Evolutionary conservation across 2,329 filamentous ascomycete species (phyloP).

Genomic region (Harringtonia aguacate): DNA sequence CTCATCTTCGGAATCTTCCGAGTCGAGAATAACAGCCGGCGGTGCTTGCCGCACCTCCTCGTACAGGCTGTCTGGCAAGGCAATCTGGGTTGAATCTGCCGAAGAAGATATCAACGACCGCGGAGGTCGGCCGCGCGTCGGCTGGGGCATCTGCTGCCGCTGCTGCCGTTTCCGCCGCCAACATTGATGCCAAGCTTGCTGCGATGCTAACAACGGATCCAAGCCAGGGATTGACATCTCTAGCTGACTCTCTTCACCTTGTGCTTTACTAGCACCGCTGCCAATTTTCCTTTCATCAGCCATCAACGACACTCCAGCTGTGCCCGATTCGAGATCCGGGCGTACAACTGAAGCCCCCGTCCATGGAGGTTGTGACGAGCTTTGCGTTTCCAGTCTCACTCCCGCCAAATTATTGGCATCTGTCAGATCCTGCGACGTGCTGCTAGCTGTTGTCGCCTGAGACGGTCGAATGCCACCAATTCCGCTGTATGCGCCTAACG

Average conservation of each 20-base stretch:
- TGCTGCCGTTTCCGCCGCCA: neutral
- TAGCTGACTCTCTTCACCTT: neutral
- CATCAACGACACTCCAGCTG: no score
- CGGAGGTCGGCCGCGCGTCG: neutral
- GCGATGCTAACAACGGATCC: no score
- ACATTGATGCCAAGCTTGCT: no score
- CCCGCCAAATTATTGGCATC: slow-evolving; percentile 11
- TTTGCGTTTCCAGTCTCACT: neutral
- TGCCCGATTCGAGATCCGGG: neutral
- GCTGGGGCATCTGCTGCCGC: neutral
- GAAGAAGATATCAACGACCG: slow-evolving; percentile 1
- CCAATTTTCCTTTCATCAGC: no score
- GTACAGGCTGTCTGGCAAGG: slow-evolving; percentile 37
- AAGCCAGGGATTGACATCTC: no score
- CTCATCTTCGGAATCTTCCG: slow-evolving; percentile 20
- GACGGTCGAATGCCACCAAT: neutral
- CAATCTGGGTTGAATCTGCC: slow-evolving; percentile 33
- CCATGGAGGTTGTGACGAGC: neutral
- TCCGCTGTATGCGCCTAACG: neutral
- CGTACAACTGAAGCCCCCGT: neutral
- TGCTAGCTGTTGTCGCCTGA: slow-evolving; percentile 32
- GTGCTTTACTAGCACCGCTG: no score
- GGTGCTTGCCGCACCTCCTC: slow-evolving; percentile 26
- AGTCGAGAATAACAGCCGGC: slow-evolving; percentile 27
- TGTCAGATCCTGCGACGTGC: slow-evolving; percentile 24